A percentile compares a stretch with the other conserved stretches of the same genome.
Conservation (phyloP, 2,329 filamentous ascomycete species). For the Botrytis hyacinthi region DNA sequence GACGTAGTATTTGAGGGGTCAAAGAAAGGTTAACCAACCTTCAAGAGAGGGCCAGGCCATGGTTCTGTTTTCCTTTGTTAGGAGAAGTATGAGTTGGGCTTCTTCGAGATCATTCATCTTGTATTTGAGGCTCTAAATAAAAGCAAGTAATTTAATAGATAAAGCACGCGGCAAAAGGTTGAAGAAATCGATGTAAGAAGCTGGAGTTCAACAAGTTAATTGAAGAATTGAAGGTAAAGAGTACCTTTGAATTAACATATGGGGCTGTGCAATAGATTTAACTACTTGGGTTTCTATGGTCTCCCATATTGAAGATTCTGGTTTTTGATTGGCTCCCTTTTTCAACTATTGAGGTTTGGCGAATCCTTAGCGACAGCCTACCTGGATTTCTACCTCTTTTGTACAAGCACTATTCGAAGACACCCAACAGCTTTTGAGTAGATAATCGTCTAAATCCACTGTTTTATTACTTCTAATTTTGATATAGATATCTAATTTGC, state of each 20-base stretch:
- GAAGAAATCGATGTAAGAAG: not conserved
- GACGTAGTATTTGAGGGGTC: not conserved
- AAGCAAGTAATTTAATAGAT: not conserved
- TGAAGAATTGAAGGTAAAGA: not conserved
- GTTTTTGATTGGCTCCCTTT: not conserved
- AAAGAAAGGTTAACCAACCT: not conserved
- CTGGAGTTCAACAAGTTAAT: accelerated
- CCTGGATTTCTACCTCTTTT: not conserved
- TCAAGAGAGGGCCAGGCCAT: not conserved
- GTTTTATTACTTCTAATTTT: not conserved
- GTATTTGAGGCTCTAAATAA: not conserved
- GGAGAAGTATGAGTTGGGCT: accelerated
- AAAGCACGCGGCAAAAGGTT: not conserved
- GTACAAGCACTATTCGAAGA: not conserved
- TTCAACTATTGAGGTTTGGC: not conserved
- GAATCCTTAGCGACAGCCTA: not conserved
- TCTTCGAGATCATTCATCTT: not conserved
- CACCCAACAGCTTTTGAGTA: not conserved
- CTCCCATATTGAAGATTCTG: not conserved
- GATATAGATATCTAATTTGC: not conserved
- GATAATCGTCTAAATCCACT: not conserved
- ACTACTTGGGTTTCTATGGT: not conserved
- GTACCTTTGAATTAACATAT: not conserved
- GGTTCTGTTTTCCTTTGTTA: accelerated
- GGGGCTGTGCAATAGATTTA: not conserved